Conservation (phyloP, 371 early-diverging fungal genomes). For the Mucor irregularis region DNA sequence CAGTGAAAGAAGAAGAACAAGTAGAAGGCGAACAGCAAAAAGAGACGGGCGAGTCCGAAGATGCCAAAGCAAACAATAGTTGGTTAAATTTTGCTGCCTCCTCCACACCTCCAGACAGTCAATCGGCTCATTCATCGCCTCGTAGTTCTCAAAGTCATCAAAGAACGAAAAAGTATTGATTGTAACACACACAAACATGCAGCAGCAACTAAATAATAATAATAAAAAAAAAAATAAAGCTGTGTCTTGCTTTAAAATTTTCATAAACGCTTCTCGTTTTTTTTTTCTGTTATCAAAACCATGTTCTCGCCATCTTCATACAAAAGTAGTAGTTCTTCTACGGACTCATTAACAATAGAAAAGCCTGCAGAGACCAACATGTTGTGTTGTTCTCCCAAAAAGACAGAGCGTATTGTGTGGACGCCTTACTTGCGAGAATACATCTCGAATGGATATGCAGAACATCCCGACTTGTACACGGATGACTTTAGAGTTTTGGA, state of each 20-base stretch:
- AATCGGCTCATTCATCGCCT: too few relatives aligned
- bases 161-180: too few relatives aligned
- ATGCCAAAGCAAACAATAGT: background rate
- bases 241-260: too few relatives aligned
- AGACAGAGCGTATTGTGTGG: conserved; percentile 55
- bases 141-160: too few relatives aligned
- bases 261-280: too few relatives aligned
- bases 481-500: conserved; percentile 86
- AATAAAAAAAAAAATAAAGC: too few relatives aligned
- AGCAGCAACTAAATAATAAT: too few relatives aligned
- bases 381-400: conserved; percentile 52
- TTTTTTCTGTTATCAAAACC: too few relatives aligned
- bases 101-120: too few relatives aligned
- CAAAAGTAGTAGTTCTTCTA: background rate
- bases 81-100: conserved; percentile 6
- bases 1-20: background rate
- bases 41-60: background rate
- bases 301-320: conserved; percentile 7
- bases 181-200: too few relatives aligned
- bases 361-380: conserved; percentile 46
- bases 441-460: conserved; percentile 75
- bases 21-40: background rate
- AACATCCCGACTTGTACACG: conserved; percentile 83
- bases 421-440: conserved; percentile 66
- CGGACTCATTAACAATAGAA: background rate